phyloP scores from a whole-genome alignment of 169 alveolate species.

The Toxoplasma gondii region DNA sequence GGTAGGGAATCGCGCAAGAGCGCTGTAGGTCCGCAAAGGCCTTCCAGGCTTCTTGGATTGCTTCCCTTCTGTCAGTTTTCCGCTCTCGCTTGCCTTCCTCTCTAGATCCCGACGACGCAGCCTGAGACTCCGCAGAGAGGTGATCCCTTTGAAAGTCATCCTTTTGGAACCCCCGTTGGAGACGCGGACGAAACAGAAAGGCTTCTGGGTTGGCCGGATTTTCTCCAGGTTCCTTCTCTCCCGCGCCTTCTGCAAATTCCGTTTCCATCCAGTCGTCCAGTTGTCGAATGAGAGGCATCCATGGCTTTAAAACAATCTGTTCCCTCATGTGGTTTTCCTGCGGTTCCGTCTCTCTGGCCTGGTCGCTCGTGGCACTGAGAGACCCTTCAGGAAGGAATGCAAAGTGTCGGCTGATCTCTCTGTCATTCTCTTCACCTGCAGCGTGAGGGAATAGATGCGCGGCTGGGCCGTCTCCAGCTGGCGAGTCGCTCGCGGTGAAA shows the following conservation, averaged over 20 bases:
- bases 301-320: background rate
- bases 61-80: background rate
- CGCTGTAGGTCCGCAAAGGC: background rate
- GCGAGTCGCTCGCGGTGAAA: background rate
- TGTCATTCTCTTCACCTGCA: background rate
- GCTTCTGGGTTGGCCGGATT: background rate
- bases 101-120: background rate
- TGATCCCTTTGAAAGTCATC: background rate
- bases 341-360: background rate
- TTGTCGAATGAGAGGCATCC: background rate
- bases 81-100: background rate
- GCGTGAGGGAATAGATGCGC: too few relatives aligned
- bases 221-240: background rate
- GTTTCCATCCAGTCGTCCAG: background rate
- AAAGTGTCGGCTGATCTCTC: background rate
- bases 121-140: background rate
- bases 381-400: background rate
- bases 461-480: background rate
- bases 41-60: background rate
- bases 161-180: background rate
- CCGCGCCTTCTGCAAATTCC: background rate
- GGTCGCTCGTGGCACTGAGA: background rate
- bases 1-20: background rate
- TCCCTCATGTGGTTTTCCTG: background rate
- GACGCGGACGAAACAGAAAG: background rate